phyloP scores from a whole-genome alignment of 805 yeast species.

The Zygosaccharomyces kombuchaensis region DNA sequence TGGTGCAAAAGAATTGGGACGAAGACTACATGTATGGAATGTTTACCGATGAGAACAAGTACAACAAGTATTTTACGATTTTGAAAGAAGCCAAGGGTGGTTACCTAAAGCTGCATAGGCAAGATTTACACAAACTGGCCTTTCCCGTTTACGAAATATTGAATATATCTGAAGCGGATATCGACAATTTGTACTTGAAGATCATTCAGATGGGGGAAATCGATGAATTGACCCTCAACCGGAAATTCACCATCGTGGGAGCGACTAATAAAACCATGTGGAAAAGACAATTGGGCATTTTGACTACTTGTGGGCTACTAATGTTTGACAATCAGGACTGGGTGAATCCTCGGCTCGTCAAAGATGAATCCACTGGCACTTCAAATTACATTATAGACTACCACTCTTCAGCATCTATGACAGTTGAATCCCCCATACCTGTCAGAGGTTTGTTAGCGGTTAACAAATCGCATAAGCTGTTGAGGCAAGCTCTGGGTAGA shows the following conservation, averaged over 20 bases:
- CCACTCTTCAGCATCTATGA: conserved; percentile 17
- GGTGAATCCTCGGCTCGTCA: conserved; percentile 28
- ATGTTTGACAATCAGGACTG: conserved; percentile 37
- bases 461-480: conserved; percentile 7
- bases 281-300: conserved; percentile 44
- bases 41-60: conserved; percentile 12
- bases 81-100: conserved; percentile 33
- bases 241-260: conserved; percentile 34
- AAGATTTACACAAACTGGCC: conserved; percentile 24
- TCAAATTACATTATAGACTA: conserved; percentile 35
- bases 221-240: conserved; percentile 37
- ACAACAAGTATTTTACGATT: conserved; percentile 21
- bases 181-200: conserved; percentile 21
- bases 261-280: conserved; percentile 32
- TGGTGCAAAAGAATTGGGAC: conserved; percentile 15
- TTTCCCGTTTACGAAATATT: conserved; percentile 26
- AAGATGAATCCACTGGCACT: conserved; percentile 19
- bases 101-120: conserved; percentile 32
- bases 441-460: conserved; percentile 22
- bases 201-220: conserved; percentile 35
- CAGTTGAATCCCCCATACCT: conserved; percentile 13
- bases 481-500: conserved; percentile 3
- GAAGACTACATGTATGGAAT: conserved; percentile 5
- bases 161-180: conserved; percentile 10
- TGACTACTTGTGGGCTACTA: conserved; percentile 48